Evolutionary conservation across 306 rosid genomes (phyloP), one percentile per base, ranked within the genome.

Genomic region (Glycine tomentella): DNA sequence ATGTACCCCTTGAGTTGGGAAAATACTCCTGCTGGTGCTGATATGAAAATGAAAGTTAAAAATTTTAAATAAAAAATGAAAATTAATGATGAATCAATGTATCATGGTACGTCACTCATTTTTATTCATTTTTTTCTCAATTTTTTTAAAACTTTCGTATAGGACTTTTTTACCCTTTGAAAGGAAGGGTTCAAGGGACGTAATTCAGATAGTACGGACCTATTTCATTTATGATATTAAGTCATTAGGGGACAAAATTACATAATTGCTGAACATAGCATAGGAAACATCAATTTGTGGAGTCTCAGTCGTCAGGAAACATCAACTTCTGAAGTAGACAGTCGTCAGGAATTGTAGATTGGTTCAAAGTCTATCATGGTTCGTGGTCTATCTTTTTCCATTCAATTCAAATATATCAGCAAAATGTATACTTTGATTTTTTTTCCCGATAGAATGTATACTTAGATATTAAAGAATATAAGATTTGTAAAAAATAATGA

Each of bases 321-420:
- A 40, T 13, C 20, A 38, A 12, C n/a, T 25, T 38, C 33, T 20
- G 48, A 7, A 50, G 9, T 8, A 17, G 40, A 6, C n/a, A 58
- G 1, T 52, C 1, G 56, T 45, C 76, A 55, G 55, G 69, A 56
- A 14, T 68, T 25, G 6, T 17, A 3, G 38, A 59, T 56, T 56
- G 50, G 52, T 53, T 25, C 49, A 34, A n/a, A 55, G 3, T 69
- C 69, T 14, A 13, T 64, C 49, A 64, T n/a, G n/a, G 25, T 40
- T 66, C 51, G 3, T 14, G 33, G 0, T 8, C 13, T 13, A 46
- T 12, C 17, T 38, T 9, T 78, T 68, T 45, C 9, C 0, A 31
- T 57, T 69, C 83, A 57, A 69, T 57, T 79, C 62, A 56, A 79
- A 69, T 15, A 2, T 34, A 2, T 49, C n/a, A n/a, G n/a, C n/a